A percentile compares a stretch with the other conserved stretches of the same genome.
phyloP scores from a whole-genome alignment of 148 eudicot genomes.

The Beta vulgaris region DNA sequence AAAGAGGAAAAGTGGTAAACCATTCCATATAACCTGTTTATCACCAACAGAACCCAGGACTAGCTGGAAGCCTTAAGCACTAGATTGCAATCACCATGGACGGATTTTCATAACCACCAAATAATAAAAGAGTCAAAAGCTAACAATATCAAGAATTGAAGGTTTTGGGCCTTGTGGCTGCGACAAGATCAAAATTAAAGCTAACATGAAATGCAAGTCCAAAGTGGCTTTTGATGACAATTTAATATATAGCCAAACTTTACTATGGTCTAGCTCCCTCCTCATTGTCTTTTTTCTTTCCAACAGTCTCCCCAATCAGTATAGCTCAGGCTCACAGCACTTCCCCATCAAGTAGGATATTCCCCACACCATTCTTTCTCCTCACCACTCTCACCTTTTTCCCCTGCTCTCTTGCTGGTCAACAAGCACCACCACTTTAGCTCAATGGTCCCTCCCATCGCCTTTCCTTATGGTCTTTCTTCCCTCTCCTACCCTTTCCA shows the following conservation, averaged over 20 bases:
- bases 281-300: neutral
- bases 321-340: neutral
- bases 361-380: neutral
- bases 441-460: neutral
- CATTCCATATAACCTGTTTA: neutral
- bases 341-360: neutral
- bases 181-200: neutral
- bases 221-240: neutral
- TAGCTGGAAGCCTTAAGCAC: neutral
- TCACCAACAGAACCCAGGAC: neutral
- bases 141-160: neutral
- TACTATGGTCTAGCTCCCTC: neutral
- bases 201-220: neutral
- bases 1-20: neutral
- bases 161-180: neutral
- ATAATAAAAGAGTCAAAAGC: neutral
- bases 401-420: neutral
- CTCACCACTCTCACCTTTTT: neutral
- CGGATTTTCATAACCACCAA: neutral
- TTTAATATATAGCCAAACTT: neutral
- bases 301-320: neutral
- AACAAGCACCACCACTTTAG: neutral
- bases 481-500: neutral
- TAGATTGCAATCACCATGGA: neutral
- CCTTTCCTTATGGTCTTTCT: neutral